Conservation (phyloP, 371 early-diverging fungal genomes). For the Mucor velutinosus region DNA sequence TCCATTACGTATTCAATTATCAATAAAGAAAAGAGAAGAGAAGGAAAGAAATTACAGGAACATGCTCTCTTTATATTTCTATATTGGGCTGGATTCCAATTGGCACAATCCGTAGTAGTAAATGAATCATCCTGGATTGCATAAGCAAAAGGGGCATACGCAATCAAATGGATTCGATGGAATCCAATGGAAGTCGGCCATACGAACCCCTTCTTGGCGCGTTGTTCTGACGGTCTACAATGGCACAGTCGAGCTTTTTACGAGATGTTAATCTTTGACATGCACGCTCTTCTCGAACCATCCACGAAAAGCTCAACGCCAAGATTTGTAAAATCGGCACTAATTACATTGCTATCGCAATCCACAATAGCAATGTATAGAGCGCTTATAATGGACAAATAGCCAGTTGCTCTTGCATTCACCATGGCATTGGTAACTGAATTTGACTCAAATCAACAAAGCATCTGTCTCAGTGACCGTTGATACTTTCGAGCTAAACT, state of each 20-base stretch:
- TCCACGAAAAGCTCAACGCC: not conserved
- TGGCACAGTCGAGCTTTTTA: not conserved
- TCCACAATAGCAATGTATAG: not conserved
- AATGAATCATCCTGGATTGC: not conserved
- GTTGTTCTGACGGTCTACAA: not conserved
- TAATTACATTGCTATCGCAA: not conserved
- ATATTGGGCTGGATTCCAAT: not conserved
- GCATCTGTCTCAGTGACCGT: not conserved
- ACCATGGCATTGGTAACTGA: not conserved
- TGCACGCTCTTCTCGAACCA: not conserved
- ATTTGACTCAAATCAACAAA: not conserved
- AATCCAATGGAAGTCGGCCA: not conserved
- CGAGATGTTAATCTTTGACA: not conserved
- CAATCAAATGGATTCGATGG: not conserved
- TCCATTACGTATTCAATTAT: constrained; percentile 35
- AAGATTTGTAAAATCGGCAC: not conserved
- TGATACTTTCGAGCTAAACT: not conserved
- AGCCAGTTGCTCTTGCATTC: not conserved
- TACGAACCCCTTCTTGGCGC: not conserved
- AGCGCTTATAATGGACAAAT: not conserved
- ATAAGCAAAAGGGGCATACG: not conserved
- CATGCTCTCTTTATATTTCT: not conserved
- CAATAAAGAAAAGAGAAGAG: constrained; percentile 8
- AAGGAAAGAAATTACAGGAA: constrained; percentile 3
- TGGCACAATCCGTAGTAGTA: not conserved